These are phyloP conservation scores for Xanthoconium stramineum DNA, from an alignment of 768 basidiomycete species.

Conservation along the genomic window DNA sequence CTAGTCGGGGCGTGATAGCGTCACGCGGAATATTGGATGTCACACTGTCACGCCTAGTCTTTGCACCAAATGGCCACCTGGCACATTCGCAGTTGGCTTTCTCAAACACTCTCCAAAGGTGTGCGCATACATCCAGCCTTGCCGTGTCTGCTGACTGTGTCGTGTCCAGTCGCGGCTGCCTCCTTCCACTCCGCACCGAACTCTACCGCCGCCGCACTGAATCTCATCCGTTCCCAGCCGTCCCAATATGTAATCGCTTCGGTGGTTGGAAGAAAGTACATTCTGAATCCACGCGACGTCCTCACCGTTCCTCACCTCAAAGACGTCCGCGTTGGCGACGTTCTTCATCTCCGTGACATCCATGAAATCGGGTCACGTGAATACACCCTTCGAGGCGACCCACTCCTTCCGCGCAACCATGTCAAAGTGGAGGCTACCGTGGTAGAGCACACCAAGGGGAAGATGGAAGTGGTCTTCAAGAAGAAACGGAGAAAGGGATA, in stretches of 20 bases:
- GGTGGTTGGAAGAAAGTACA: conserved; percentile 82
- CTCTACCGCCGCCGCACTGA: conserved; percentile 62
- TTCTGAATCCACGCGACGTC: conserved; percentile 86
- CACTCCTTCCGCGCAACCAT: conserved; percentile 59
- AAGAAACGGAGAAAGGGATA: conserved; percentile 99
- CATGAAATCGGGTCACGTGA: conserved; percentile 95
- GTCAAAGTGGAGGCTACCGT: conserved; percentile 86
- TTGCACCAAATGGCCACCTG: conserved; percentile 16
- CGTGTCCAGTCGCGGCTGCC: conserved; percentile 17
- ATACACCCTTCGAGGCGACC: conserved; percentile 82
- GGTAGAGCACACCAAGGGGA: conserved; percentile 95
- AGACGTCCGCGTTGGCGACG: conserved; percentile 81
- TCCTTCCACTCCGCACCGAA: conserved; percentile 35
- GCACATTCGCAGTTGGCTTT: conserved; percentile 23
- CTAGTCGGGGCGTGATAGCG: conserved; percentile 8
- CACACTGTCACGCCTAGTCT: conserved; percentile 14
- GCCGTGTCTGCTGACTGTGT: conserved; percentile 1
- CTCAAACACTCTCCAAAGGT: conserved; percentile 25
- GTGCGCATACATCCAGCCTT: not conserved
- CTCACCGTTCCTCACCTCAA: conserved; percentile 92
- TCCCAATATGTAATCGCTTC: conserved; percentile 90
- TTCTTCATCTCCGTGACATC: conserved; percentile 77
- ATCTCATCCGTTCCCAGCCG: conserved; percentile 85
- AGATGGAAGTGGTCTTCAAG: conserved; percentile 89
- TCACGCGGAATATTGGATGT: not conserved